Conservation (phyloP, 2,329 filamentous ascomycete genomes). For the Talaromyces sp. region DNA sequence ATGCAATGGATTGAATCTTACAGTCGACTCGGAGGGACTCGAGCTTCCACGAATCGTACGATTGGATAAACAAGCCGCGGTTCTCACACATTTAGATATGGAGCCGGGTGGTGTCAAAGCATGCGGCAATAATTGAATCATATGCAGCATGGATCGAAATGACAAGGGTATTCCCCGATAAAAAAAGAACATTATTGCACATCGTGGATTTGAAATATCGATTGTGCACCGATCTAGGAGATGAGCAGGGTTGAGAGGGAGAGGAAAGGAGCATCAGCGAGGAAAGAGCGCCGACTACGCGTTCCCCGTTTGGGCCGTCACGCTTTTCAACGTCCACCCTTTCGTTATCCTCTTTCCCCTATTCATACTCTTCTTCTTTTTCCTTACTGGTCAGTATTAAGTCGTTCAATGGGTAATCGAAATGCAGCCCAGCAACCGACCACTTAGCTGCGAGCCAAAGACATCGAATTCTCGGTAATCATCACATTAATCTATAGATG, state of each 20-base stretch:
- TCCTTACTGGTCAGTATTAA: background rate
- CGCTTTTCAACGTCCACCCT: background rate
- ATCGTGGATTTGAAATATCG: background rate
- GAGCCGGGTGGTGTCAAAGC: background rate
- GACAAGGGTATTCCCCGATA: background rate
- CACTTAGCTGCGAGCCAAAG: background rate
- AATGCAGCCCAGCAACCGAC: background rate
- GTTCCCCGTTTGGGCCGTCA: too few relatives aligned
- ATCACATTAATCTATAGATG: background rate
- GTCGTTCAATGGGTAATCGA: background rate
- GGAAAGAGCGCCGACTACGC: too few relatives aligned
- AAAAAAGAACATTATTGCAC: background rate
- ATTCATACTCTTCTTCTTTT: background rate
- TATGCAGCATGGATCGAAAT: background rate
- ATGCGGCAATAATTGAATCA: conserved; percentile 1
- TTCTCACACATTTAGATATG: background rate
- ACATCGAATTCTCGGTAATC: background rate
- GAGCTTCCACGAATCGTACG: background rate
- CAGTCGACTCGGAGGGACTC: background rate
- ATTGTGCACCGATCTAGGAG: background rate
- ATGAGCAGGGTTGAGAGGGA: background rate
- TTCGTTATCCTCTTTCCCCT: background rate
- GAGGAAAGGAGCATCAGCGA: background rate
- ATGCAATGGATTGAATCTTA: background rate
- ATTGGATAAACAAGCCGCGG: background rate